Conservation (phyloP, 352 stramenopile genomes). For the Phytophthora citrophthora region DNA sequence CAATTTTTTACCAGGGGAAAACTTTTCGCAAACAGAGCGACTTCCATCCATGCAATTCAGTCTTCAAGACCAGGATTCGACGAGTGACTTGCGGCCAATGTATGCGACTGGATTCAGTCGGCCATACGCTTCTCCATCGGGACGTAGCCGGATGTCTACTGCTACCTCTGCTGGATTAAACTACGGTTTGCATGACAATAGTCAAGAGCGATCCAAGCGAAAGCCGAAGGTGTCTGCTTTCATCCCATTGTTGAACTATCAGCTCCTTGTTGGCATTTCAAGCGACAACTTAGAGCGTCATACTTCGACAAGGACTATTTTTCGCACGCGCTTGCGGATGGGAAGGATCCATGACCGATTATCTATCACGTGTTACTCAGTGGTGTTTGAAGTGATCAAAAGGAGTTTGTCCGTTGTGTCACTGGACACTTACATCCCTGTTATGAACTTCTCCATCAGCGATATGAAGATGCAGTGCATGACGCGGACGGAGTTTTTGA, state of each 20-base stretch:
- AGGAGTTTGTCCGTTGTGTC: conserved; percentile 87
- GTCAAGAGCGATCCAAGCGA: conserved; percentile 40
- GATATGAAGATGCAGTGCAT: conserved; percentile 82
- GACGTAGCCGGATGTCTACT: conserved; percentile 73
- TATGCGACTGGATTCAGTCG: conserved; percentile 70
- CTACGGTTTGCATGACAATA: conserved; percentile 33
- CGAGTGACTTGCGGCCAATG: conserved; percentile 60
- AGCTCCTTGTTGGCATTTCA: conserved; percentile 69
- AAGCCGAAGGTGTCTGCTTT: conserved; percentile 56
- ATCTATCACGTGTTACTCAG: conserved; percentile 69
- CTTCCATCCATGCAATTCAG: conserved; percentile 74
- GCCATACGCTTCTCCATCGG: conserved; percentile 53
- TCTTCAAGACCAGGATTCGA: conserved; percentile 59
- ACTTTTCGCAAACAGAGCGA: conserved; percentile 54
- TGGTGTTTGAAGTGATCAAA: conserved; percentile 92
- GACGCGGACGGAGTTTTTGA: conserved; percentile 73
- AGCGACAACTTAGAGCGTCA: conserved; percentile 49
- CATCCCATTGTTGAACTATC: conserved; percentile 76
- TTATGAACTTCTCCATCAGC: conserved; percentile 89
- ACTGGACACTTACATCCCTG: conserved; percentile 89
- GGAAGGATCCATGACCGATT: conserved; percentile 78
- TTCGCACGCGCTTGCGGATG: conserved; percentile 68
- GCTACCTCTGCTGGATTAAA: conserved; percentile 65
- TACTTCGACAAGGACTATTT: conserved; percentile 53
- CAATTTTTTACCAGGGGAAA: conserved; percentile 28